Evolutionary conservation across 768 basidiomycete genomes (phyloP).

Genomic region (Hericium alpestre): DNA sequence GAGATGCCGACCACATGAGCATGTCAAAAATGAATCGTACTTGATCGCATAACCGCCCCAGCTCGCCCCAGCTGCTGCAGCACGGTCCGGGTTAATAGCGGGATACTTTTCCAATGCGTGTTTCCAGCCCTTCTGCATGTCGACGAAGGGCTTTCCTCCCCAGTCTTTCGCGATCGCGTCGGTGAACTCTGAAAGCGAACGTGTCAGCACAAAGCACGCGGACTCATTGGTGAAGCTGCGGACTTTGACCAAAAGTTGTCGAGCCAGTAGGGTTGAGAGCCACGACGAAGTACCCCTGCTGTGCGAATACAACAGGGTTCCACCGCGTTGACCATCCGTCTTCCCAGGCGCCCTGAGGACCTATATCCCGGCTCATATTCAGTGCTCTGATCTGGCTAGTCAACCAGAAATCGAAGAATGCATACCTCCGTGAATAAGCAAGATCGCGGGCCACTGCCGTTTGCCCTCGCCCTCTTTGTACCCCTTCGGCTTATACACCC

Average conservation of each 20-base stretch:
- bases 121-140: constrained; percentile 68
- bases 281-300: constrained; percentile 82
- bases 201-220: not conserved
- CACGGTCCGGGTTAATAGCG: constrained; percentile 48
- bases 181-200: constrained; percentile 47
- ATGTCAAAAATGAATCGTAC: constrained; percentile 27
- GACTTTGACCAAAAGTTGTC: constrained; percentile 86
- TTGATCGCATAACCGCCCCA: constrained; percentile 89
- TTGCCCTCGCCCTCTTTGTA: constrained; percentile 47
- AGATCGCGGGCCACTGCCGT: constrained; percentile 62
- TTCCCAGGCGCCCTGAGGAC: constrained; percentile 79
- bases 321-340: constrained; percentile 88
- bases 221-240: not conserved
- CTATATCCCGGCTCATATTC: constrained; percentile 21
- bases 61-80: constrained; percentile 70
- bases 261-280: constrained; percentile 91
- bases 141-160: constrained; percentile 80
- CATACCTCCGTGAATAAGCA: constrained; percentile 75
- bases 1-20: not conserved
- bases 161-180: constrained; percentile 72
- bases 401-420: not conserved
- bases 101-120: constrained; percentile 55
- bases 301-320: constrained; percentile 74
- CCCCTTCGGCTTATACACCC: constrained; percentile 71
- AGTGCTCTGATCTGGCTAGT: not conserved